Evolutionary conservation across 768 basidiomycete genomes (phyloP), one percentile per base, ranked within the genome.

Genomic region (Naganishia onofrii): DNA sequence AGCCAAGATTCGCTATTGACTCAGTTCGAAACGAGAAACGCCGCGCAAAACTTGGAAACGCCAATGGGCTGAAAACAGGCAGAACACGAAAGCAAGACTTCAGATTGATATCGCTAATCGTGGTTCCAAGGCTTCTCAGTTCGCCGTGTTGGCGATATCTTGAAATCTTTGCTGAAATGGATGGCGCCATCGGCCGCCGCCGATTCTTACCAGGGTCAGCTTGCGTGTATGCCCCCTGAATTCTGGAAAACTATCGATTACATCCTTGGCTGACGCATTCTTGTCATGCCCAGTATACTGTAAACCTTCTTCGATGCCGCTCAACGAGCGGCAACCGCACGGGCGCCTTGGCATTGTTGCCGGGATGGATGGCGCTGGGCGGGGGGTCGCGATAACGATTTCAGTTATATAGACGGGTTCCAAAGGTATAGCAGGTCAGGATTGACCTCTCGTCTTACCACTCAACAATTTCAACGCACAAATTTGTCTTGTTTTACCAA

Each of bases 191-290:
- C n/a, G 36, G 60, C 60, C 23, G 5, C 38, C 38, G 38, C 36
- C 9, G 60, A 17, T 28, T 26, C n/a, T 7, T 46, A 34, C 31
- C 19, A 23, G n/a, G 6, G 13, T 21, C 48, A 46, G 26, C 26
- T 32, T 26, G 23, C 34, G 15, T 58, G 31, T 36, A 36, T 36
- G 57, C 19, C 42, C 2, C 42, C 42, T 38, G 34, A 38, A 36
- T 38, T 36, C 34, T 36, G 57, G 34, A n/a, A 36, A 8, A 53
- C 52, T 53, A 29, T 58, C 31, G 38, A 38, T 23, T 17, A 42
- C 42, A 28, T 23, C 42, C 32, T 42, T n/a, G 38, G 60, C 60
- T 63, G 60, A 63, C 60, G 60, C 26, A 44, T 36, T 58, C 57
- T 58, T 58, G 2, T 8, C 2, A 42, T 42, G 42, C 42, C 57